Evolutionary conservation across 257 asterid species (phyloP), one percentile per base, ranked within the genome.

Genomic region (Phtheirospermum japonicum): DNA sequence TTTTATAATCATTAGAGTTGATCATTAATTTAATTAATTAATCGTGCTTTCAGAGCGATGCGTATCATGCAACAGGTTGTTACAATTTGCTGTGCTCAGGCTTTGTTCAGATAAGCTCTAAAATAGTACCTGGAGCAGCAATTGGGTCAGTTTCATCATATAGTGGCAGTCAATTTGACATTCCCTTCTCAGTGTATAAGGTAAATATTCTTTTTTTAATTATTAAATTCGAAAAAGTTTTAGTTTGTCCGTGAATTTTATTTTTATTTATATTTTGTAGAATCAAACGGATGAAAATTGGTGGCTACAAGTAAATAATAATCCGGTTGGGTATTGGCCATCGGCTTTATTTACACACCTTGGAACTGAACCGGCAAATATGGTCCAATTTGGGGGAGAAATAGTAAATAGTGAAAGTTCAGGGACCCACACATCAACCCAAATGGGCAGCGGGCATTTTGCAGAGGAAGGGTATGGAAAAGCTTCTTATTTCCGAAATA

Each of bases 31-130:
- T 51, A 26, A 52, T 63, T 62, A 32, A 53, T 36, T 65, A 32
- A 53, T 36, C 61, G 61, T 54, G 19, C 2, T 17, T 66, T 70
- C 91, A 90, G 98, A 86, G 84, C 43, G 98, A 91, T 82, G 94
- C 94, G 9, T 91, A 91, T 71, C 92, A 77, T 32, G 79, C 86
- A 34, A 91, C 98, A 14, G 98, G 98, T 11, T 91, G 98, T 40
- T 91, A 91, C 82, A 91, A 91, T 85, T 82, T 91, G 77, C 68
- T 88, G 9, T 91, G 98, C 80, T 84, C 98, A 19, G 98, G 98
- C 9, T 91, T 91, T 82, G 84, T 91, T 58, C 98, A 91, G 75
- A 88, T 95, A 13, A 86, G 80, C 75, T 80, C 61, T 65, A 77
- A 55, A 72, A 86, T 91, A 43, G 94, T 95, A 18, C 82, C 86